Evolutionary conservation across 352 stramenopile genomes (phyloP).

Genomic region (Globisporangium camurandrum): DNA sequence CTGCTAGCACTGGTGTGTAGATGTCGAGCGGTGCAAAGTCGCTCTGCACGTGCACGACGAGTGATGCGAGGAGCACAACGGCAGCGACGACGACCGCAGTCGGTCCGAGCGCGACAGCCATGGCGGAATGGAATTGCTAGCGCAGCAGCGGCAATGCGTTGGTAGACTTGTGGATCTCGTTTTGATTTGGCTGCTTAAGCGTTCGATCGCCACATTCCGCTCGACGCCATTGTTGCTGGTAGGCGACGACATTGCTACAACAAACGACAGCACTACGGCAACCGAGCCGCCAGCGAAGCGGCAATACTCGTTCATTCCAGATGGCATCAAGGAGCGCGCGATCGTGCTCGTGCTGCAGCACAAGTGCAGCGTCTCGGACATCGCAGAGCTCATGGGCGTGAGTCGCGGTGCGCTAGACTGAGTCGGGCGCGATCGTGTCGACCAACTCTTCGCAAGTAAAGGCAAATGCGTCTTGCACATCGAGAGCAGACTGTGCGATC

Average conservation of each 20-base stretch:
- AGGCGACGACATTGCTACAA: too few relatives aligned
- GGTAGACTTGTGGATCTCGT: too few relatives aligned
- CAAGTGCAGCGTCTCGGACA: constrained; percentile 9
- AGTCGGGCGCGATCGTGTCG: too few relatives aligned
- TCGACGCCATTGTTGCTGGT: too few relatives aligned
- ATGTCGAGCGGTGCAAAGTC: constrained; percentile 45
- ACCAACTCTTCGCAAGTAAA: too few relatives aligned
- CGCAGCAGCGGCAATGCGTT: too few relatives aligned
- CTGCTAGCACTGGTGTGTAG: constrained; percentile 13
- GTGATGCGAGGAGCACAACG: constrained; percentile 18
- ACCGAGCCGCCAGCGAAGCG: neutral
- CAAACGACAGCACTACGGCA: too few relatives aligned
- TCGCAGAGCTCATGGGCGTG: constrained; percentile 6
- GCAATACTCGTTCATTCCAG: constrained; percentile 6
- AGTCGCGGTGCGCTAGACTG: constrained; percentile 6
- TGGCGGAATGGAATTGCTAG: too few relatives aligned
- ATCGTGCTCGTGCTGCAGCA: constrained; percentile 8
- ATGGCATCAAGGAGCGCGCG: constrained; percentile 9
- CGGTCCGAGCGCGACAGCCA: neutral
- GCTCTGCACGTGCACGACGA: constrained; percentile 32
- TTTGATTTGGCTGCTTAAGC: too few relatives aligned
- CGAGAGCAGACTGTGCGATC: too few relatives aligned
- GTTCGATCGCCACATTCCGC: too few relatives aligned
- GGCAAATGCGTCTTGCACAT: too few relatives aligned
- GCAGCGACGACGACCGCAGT: constrained; percentile 1